Percentiles rank a stretch among this genome's conserved stretches.
phyloP scores from a whole-genome alignment of 2,329 filamentous ascomycete species.

The Calonectria honghensis region DNA sequence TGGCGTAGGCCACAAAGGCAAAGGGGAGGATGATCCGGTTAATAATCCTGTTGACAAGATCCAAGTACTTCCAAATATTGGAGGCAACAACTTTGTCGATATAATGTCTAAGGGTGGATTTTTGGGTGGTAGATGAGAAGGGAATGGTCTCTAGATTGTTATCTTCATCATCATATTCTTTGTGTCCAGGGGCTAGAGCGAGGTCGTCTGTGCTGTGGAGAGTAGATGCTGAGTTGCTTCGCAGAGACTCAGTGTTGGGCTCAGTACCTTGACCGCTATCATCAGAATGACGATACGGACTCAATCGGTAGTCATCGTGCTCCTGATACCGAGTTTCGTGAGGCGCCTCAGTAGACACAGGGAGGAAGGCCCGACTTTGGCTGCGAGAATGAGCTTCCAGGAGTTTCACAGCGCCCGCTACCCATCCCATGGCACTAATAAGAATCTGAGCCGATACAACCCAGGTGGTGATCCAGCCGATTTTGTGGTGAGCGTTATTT shows the following conservation, averaged over 20 bases:
- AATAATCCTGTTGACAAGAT: conserved; percentile 78
- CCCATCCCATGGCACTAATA: conserved; percentile 78
- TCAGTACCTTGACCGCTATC: conserved; percentile 87
- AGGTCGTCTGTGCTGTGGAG: conserved; percentile 64
- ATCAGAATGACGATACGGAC: conserved; percentile 74
- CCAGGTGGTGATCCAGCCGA: conserved; percentile 89
- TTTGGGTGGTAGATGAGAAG: conserved; percentile 59
- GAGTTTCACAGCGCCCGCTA: conserved; percentile 61
- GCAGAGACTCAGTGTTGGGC: conserved; percentile 78
- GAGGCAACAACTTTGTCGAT: conserved; percentile 74
- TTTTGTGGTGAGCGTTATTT: conserved; percentile 90
- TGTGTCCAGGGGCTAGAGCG: conserved; percentile 61
- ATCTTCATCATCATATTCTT: conserved; percentile 71
- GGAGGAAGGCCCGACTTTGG: conserved; percentile 73
- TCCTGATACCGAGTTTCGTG: conserved; percentile 26
- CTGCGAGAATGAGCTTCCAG: not conserved
- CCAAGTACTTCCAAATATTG: conserved; percentile 74
- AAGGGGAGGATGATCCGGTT: conserved; percentile 87
- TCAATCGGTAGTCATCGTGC: conserved; percentile 70
- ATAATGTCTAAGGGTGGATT: conserved; percentile 71
- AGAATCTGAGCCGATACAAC: conserved; percentile 81
- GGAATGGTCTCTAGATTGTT: conserved; percentile 61
- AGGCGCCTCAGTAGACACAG: conserved; percentile 71
- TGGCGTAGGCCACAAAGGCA: conserved; percentile 83
- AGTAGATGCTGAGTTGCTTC: conserved; percentile 79